Percentiles rank a stretch among this genome's conserved stretches.
phyloP scores from a whole-genome alignment of 2,329 filamentous ascomycete species.

The Xylariaceae sp. region DNA sequence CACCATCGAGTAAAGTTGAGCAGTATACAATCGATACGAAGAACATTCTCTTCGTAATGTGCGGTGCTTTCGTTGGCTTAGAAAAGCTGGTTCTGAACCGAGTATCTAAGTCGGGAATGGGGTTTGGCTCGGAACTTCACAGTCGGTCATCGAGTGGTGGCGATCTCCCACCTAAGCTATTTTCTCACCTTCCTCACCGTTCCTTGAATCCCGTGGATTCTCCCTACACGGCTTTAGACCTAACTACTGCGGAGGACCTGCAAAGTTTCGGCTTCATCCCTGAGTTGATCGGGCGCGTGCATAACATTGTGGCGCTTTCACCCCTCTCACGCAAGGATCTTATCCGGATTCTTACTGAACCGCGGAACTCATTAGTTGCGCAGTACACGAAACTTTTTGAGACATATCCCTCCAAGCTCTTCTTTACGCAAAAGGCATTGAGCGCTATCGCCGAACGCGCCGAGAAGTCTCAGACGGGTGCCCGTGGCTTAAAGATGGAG shows the following conservation, averaged over 20 bases:
- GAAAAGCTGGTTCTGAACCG: constrained; percentile 83
- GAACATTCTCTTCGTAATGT: constrained; percentile 96
- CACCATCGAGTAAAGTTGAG: constrained; percentile 47
- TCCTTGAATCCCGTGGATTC: constrained; percentile 30
- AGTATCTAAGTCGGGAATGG: constrained; percentile 80
- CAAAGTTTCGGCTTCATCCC: constrained; percentile 89
- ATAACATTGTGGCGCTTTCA: constrained; percentile 80
- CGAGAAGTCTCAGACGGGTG: constrained; percentile 62
- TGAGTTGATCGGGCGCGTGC: constrained; percentile 91
- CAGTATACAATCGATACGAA: constrained; percentile 80
- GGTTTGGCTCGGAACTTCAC: constrained; percentile 81
- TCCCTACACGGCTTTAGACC: constrained; percentile 58
- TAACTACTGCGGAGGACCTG: constrained; percentile 69
- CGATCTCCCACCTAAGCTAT: constrained; percentile 60
- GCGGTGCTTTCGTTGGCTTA: constrained; percentile 87
- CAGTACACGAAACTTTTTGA: constrained; percentile 89
- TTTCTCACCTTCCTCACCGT: constrained; percentile 53
- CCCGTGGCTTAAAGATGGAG: constrained; percentile 71
- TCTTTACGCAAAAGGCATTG: constrained; percentile 78
- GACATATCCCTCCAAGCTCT: constrained; percentile 70
- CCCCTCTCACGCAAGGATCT: constrained; percentile 64
- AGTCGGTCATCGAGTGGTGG: constrained; percentile 43
- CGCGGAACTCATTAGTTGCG: constrained; percentile 77
- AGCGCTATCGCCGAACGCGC: constrained; percentile 70
- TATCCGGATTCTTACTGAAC: constrained; percentile 85